Base-by-base conservation (phyloP, 345 rosid genomes). In the Brassica nigra region DNA sequence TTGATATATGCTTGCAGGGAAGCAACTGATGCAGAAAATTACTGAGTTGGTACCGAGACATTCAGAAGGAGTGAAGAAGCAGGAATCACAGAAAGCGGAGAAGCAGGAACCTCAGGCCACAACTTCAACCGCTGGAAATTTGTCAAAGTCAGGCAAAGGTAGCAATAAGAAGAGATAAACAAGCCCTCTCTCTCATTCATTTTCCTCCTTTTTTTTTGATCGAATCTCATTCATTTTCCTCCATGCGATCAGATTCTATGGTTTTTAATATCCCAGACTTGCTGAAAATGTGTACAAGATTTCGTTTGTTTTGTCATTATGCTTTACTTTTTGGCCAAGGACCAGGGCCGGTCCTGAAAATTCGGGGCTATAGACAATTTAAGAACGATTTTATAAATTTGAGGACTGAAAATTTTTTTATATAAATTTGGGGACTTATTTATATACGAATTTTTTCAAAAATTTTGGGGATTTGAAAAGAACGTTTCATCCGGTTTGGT, bases 21-120 rank as follows among this genome's bases (percentile, higher is more conserved):
- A 95, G 83, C 89, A 88, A 86, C 82, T 91, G 76, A 91, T 95
- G 99, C 85, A 93, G 79, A 91, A 86, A 73, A 87, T 91, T 34
- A 91, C 97, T 16, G 97, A 93, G 79, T 78, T 95, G 88, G 93
- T 91, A 63, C 94, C 93, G 2, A 87, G 90, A 75, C 98, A 93
- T 82, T 90, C 94, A 0, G 95, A 93, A 66, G 86, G 97, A 85
- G 85, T 84, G 36, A 93, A 91, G 88, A 89, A 93, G 82, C 93
- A 86, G 75, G 97, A 94, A 83, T 64, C 90, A 29, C 81, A 90
- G 68, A 86, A 94, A 84, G 85, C 81, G 5, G 91, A 91, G 88
- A 90, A 95, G 83, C 92, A 84, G 70, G 97, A 95, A 83, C 70
- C 91, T 20, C 83, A 75, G 72, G 83, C 89, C 18, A 85, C 94